Conservation (phyloP, 2,329 filamentous ascomycete species). For the Trichoderma afroharzianum region DNA sequence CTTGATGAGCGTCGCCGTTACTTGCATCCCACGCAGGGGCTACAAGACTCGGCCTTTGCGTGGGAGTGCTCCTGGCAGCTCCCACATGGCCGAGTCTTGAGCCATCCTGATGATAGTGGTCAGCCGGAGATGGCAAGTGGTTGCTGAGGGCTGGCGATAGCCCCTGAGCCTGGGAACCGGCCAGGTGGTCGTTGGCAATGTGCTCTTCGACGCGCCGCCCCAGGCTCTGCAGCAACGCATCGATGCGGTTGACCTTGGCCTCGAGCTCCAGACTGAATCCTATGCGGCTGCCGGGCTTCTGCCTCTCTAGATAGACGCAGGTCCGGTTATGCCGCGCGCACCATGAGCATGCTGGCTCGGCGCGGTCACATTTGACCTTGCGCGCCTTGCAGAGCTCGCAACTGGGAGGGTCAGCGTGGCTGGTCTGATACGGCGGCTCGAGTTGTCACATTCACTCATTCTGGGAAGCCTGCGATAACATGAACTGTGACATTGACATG, state of each 20-base stretch:
- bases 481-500: neutral
- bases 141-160: constrained; percentile 35
- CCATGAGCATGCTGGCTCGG: constrained; percentile 65
- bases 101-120: constrained; percentile 22
- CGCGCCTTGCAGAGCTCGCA: constrained; percentile 45
- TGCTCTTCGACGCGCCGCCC: constrained; percentile 43
- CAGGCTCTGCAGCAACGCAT: constrained; percentile 41
- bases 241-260: constrained; percentile 51
- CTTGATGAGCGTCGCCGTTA: neutral
- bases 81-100: neutral
- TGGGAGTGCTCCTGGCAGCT: constrained; percentile 15
- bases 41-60: constrained; percentile 1
- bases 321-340: constrained; percentile 62
- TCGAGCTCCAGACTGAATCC: constrained; percentile 61
- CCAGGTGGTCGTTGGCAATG: constrained; percentile 34
- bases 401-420: constrained; percentile 24
- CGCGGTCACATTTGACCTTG: constrained; percentile 49
- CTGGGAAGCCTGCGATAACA: neutral
- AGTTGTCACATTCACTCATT: neutral
- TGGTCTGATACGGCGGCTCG: neutral
- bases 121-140: constrained; percentile 33
- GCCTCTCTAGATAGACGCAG: constrained; percentile 67
- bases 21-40: constrained; percentile 12
- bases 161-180: constrained; percentile 21
- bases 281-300: constrained; percentile 63